Conservation (phyloP, 257 asterid genomes). For the Fraxinus pennsylvanica region DNA sequence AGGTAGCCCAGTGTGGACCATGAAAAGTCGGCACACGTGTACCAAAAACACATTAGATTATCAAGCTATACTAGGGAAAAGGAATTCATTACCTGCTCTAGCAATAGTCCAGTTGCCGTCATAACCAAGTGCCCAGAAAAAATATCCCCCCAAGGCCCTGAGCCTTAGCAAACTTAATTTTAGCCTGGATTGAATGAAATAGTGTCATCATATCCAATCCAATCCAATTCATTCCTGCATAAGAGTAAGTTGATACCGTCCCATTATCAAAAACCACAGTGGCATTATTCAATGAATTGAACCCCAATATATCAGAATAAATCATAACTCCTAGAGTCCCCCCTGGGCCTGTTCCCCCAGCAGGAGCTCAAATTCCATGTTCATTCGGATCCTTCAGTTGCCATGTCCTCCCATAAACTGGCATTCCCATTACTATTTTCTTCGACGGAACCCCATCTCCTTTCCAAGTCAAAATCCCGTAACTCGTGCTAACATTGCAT, state of each 20-base stretch:
- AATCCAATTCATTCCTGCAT: conserved; percentile 51
- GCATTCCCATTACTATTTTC: conserved; percentile 66
- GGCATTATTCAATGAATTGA: conserved; percentile 42
- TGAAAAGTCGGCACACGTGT: too few relatives aligned
- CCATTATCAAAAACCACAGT: conserved; percentile 45
- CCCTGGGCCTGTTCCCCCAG: conserved; percentile 50
- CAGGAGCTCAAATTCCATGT: conserved; percentile 59
- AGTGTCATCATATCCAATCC: conserved; percentile 64
- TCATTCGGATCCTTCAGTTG: conserved; percentile 47
- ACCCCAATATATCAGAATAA: conserved; percentile 40
- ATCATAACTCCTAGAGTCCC: conserved; percentile 51
- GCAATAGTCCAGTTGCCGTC: conserved; percentile 63
- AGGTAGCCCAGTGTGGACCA: too few relatives aligned
- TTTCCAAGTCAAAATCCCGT: conserved; percentile 58
- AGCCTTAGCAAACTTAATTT: conserved; percentile 49
- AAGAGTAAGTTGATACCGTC: conserved; percentile 62
- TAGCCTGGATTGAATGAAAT: conserved; percentile 37
- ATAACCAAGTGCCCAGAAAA: conserved; percentile 71
- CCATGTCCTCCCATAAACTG: conserved; percentile 68
- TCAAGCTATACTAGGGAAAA: too few relatives aligned
- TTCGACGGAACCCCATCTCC: conserved; percentile 29
- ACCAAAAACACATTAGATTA: too few relatives aligned
- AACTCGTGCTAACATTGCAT: conserved; percentile 58
- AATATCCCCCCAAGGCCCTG: conserved; percentile 69
- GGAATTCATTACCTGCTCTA: conserved; percentile 45